phyloP scores from a whole-genome alignment of 352 stramenopile species.

The Phytophthora sansomeana region DNA sequence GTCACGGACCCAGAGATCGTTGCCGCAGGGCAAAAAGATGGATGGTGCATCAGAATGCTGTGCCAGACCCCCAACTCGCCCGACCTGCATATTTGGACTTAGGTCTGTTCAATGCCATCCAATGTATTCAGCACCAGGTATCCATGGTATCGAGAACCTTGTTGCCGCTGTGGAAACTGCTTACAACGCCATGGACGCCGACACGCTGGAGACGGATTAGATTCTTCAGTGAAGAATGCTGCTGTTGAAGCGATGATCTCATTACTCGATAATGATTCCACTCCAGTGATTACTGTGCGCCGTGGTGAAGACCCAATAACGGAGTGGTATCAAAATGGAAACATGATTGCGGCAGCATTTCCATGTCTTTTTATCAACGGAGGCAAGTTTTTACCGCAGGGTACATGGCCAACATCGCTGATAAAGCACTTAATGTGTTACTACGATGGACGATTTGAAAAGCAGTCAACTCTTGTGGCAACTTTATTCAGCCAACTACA shows the following conservation, averaged over 20 bases:
- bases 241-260: constrained; percentile 4
- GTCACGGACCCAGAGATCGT: background rate
- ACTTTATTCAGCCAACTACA: constrained; percentile 16
- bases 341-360: constrained; percentile 13
- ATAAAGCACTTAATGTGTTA: constrained; percentile 8
- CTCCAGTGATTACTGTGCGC: background rate
- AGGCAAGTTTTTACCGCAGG: background rate
- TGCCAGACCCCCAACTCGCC: background rate
- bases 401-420: background rate
- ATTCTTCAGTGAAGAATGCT: background rate
- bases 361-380: constrained; percentile 5
- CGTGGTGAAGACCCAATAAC: background rate
- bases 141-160: background rate
- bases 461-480: background rate
- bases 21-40: background rate
- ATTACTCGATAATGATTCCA: background rate
- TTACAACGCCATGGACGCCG: background rate
- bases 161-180: background rate
- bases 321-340: constrained; percentile 10
- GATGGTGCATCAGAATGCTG: background rate
- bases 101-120: background rate
- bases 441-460: constrained; percentile 11
- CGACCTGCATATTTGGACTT: background rate
- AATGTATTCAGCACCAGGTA: background rate
- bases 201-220: background rate